Conservation (phyloP, 2,329 filamentous ascomycete genomes). For the Beauveria bassiana region DNA sequence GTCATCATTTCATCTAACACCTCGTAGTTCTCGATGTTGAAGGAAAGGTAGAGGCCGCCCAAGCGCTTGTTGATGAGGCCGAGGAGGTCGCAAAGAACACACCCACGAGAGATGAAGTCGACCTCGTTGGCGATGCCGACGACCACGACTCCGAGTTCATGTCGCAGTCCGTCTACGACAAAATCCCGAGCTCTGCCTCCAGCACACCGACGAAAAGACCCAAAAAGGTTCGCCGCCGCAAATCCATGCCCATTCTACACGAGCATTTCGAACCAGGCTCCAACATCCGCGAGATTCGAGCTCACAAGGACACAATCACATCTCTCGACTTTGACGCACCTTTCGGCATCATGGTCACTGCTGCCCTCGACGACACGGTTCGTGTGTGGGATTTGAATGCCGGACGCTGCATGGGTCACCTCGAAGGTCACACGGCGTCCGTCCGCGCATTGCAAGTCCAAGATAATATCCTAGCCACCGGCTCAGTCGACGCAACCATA, state of each 20-base stretch:
- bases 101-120: conserved; percentile 45
- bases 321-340: conserved; percentile 95
- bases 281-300: conserved; percentile 78
- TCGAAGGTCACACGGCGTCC: conserved; percentile 92
- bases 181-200: conserved; percentile 56
- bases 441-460: conserved; percentile 89
- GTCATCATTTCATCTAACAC: conserved; percentile 22
- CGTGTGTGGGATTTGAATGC: conserved; percentile 95
- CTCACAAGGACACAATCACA: conserved; percentile 81
- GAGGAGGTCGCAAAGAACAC: conserved; percentile 47
- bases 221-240: conserved; percentile 54
- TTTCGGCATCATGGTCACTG: conserved; percentile 89
- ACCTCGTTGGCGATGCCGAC: conserved; percentile 42
- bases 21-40: conserved; percentile 55
- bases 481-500: conserved; percentile 90
- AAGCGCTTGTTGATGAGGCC: conserved; percentile 51
- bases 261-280: conserved; percentile 91
- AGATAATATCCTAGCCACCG: conserved; percentile 90
- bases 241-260: conserved; percentile 90
- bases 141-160: conserved; percentile 61
- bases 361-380: conserved; percentile 87
- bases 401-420: conserved; percentile 79
- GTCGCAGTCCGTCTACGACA: conserved; percentile 96
- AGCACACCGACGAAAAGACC: conserved; percentile 41
- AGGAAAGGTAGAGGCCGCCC: conserved; percentile 52